A percentile compares a stretch with the other conserved stretches of the same genome.
phyloP scores from a whole-genome alignment of 495 filamentous ascomycete species.

The Penicillium goetzii region DNA sequence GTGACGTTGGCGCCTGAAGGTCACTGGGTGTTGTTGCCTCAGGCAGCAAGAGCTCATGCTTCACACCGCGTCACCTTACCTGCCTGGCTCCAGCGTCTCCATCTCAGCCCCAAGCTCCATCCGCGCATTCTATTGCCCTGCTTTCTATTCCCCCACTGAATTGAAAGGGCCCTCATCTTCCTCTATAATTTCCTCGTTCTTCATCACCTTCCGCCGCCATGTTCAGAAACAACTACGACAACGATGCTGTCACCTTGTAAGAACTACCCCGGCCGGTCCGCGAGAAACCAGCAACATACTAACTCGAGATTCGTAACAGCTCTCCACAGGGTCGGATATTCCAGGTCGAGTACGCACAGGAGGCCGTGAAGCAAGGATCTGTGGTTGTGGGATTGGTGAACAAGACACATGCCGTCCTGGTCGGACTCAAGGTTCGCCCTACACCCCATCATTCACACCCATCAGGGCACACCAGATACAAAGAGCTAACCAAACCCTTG shows the following conservation, averaged over 20 bases:
- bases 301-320: slow-evolving; percentile 51
- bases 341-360: slow-evolving; percentile 98
- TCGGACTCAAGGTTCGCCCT: slow-evolving; percentile 84
- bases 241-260: slow-evolving; percentile 99
- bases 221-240: slow-evolving; percentile 99
- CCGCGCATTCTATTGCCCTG: slow-evolving; percentile 24
- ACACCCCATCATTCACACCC: not conserved
- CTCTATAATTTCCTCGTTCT: slow-evolving; percentile 16
- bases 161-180: not conserved
- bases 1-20: slow-evolving; percentile 46
- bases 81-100: slow-evolving; percentile 37
- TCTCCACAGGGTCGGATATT: slow-evolving; percentile 99
- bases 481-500: slow-evolving; percentile 1
- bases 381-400: slow-evolving; percentile 95
- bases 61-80: slow-evolving; percentile 41
- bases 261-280: slow-evolving; percentile 41
- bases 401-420: slow-evolving; percentile 96
- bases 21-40: slow-evolving; percentile 39
- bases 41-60: slow-evolving; percentile 44
- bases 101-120: slow-evolving; percentile 26
- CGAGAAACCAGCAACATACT: slow-evolving; percentile 24
- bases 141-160: slow-evolving; percentile 23
- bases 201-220: slow-evolving; percentile 54
- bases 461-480: not conserved
- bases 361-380: slow-evolving; percentile 98